Evolutionary conservation across 495 filamentous ascomycete species (phyloP), one percentile per base, ranked within the genome.

Genomic region (Hyaloscypha hepaticicola): DNA sequence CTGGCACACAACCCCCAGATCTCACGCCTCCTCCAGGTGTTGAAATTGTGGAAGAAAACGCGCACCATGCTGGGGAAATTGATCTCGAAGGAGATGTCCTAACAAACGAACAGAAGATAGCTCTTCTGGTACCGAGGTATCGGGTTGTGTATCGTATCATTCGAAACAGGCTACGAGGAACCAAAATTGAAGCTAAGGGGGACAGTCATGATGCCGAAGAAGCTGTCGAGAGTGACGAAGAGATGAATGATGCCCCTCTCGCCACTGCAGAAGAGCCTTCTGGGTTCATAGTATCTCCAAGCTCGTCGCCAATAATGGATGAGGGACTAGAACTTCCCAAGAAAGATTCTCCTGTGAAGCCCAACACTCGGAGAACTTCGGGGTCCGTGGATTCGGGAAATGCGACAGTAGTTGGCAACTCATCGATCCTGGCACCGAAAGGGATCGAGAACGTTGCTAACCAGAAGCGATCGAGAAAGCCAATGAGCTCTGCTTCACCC

Each of bases 1-100:
- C 79, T 21, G 86, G 90, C 49, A 78, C 85, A 28, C 78, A 83
- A 22, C 77, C 77, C 25, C 78, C 85, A 3, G 82, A 86, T 19
- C 80, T 92, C 27, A 74, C 80, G 9, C 83, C 88, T 11, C 87
- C 89, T 1, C 83, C 86, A 1, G 86, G 87, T 0, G 83, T 89
- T 24, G 88, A 88, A 69, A 77, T 92, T 61, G 72, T 92, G 31
- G 82, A 87, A 68, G 80, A 89, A 74, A 73, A 76, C 59, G 61
- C 64, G 5, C 63, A 70, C 25, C 65, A 68, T 58, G 52, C 48
- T 50, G 60, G 57, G 28, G 19, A 48, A n/a, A 16, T 50, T 27
- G 59, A 61, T 58, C 14, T 56, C 3, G 28, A 63, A 16, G 53
- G 63, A 12, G 49, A 60, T 38, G 58, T 50, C 5, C 11, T 57